These are phyloP conservation scores for Ceratocystis alfenasii DNA, from an alignment of 2,329 filamentous ascomycete genomes.

Conservation along the genomic window DNA sequence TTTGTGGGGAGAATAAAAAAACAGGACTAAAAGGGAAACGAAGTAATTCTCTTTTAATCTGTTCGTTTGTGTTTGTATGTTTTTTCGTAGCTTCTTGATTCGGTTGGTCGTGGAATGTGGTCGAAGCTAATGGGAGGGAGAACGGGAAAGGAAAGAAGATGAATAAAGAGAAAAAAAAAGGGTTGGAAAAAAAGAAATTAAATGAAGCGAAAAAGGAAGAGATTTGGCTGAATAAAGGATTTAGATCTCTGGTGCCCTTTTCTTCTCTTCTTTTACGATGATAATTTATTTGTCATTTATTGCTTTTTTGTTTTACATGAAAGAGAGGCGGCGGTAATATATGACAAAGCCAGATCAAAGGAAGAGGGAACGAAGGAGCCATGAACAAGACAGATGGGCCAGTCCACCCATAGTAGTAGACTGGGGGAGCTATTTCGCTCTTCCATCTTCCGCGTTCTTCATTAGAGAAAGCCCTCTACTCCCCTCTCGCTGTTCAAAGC, in stretches of 20 bases:
- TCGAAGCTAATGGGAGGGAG: too few relatives aligned
- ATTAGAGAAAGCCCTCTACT: too few relatives aligned
- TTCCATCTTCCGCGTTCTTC: too few relatives aligned
- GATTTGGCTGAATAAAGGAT: not conserved
- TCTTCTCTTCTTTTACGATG: not conserved
- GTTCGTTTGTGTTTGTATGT: not conserved
- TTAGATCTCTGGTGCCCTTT: not conserved
- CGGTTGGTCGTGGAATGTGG: not conserved
- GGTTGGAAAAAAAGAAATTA: not conserved
- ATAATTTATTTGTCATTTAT: slow-evolving; percentile 3
- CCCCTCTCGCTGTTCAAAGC: too few relatives aligned
- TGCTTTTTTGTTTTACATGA: not conserved
- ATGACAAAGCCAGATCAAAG: too few relatives aligned
- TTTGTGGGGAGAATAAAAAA: not conserved
- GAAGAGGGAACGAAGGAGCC: not conserved
- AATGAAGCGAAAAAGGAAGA: not conserved
- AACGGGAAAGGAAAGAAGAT: not conserved
- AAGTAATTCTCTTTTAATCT: not conserved
- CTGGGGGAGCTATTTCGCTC: too few relatives aligned
- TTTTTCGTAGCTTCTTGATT: slow-evolving; percentile 1
- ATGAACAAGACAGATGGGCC: not conserved
- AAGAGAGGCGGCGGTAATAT: not conserved
- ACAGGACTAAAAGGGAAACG: not conserved
- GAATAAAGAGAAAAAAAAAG: not conserved
- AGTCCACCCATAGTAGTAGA: too few relatives aligned